Conservation (phyloP, 805 yeast genomes). For the Scheffersomyces amazonensis region DNA sequence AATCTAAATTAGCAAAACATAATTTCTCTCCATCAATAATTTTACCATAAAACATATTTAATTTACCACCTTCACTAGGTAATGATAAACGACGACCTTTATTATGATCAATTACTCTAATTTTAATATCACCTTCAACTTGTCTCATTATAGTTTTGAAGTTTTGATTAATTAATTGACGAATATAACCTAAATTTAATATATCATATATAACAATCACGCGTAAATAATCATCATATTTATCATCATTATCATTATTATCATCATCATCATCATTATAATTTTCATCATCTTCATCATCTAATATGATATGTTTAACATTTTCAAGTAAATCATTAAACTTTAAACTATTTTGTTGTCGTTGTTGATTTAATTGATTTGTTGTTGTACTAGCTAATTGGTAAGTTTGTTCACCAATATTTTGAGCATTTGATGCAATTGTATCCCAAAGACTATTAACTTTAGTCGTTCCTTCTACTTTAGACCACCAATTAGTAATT, state of each 20-base stretch:
- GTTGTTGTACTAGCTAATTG: conserved; percentile 47
- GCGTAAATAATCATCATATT: conserved; percentile 46
- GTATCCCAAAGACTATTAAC: conserved; percentile 69
- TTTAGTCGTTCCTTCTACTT: conserved; percentile 60
- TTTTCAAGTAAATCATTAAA: conserved; percentile 30
- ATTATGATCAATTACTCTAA: conserved; percentile 52
- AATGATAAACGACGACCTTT: conserved; percentile 15
- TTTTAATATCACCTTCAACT: conserved; percentile 74
- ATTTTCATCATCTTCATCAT: conserved; percentile 46
- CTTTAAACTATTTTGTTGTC: conserved; percentile 19
- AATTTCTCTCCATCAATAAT: conserved; percentile 83
- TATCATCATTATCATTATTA: conserved; percentile 49
- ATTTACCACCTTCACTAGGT: conserved; percentile 34
- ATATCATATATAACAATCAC: conserved; percentile 61
- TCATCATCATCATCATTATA: conserved; percentile 13
- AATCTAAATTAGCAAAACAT: conserved; percentile 82
- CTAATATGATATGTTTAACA: conserved; percentile 43
- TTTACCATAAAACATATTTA: conserved; percentile 76
- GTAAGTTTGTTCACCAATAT: conserved; percentile 48
- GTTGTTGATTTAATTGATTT: conserved; percentile 36
- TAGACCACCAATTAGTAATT: conserved; percentile 82
- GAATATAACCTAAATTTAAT: conserved; percentile 47
- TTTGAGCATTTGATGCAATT: conserved; percentile 51
- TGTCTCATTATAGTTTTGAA: conserved; percentile 67
- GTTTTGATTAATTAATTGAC: conserved; percentile 46